Conservation (phyloP, 768 basidiomycete genomes). For the Lactarius pseudohatsudake region DNA sequence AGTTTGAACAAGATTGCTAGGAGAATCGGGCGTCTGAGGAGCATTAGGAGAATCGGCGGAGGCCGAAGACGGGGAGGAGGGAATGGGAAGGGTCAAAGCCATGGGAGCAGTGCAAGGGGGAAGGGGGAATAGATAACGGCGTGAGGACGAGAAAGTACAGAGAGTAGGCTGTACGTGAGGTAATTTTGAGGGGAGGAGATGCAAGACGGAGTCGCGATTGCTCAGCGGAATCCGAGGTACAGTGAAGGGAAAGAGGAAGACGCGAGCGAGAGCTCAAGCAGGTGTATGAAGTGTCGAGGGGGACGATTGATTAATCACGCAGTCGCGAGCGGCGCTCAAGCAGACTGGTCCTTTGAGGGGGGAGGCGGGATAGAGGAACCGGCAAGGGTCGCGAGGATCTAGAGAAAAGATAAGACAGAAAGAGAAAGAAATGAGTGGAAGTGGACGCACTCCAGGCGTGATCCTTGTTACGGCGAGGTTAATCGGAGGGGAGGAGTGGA, state of each 20-base stretch:
- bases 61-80: constrained; percentile 41
- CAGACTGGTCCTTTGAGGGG: constrained; percentile 42
- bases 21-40: constrained; percentile 52
- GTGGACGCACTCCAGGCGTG: constrained; percentile 46
- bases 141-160: constrained; percentile 30
- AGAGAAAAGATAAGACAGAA: constrained; percentile 15
- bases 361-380: constrained; percentile 60
- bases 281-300: constrained; percentile 21
- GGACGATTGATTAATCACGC: constrained; percentile 21
- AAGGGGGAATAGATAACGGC: constrained; percentile 29
- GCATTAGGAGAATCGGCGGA: constrained; percentile 46
- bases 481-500: constrained; percentile 37
- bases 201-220: constrained; percentile 45
- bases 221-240: constrained; percentile 51
- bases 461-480: constrained; percentile 54
- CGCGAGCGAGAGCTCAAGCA: constrained; percentile 26
- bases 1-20: constrained; percentile 39
- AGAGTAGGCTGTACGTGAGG: constrained; percentile 25
- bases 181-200: constrained; percentile 21
- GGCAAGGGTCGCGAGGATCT: constrained; percentile 95
- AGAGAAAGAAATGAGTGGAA: not conserved
- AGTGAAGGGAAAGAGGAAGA: constrained; percentile 40
- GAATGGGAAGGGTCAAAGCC: constrained; percentile 42
- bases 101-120: constrained; percentile 33
- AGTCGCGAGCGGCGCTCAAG: constrained; percentile 35